These are phyloP conservation scores for Aaosphaeria arxii DNA, from an alignment of 2,329 filamentous ascomycete genomes.

Conservation along the genomic window DNA sequence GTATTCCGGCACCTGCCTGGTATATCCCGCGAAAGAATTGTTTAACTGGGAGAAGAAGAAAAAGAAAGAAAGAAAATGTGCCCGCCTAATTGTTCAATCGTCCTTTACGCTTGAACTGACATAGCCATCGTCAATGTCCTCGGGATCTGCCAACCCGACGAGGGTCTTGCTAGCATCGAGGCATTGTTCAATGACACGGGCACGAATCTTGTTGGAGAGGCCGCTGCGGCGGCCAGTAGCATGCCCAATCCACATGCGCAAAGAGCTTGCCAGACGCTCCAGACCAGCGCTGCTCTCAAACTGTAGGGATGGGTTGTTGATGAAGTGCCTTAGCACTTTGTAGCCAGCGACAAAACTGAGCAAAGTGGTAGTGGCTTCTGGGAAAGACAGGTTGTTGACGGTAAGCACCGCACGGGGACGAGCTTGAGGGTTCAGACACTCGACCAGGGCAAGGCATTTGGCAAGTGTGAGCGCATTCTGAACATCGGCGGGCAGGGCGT, in stretches of 20 bases:
- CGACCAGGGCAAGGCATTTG: conserved; percentile 55
- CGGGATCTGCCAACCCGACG: conserved; percentile 33
- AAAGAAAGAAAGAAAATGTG: not conserved
- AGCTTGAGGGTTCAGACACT: conserved; percentile 33
- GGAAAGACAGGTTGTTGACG: conserved; percentile 40
- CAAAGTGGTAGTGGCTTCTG: conserved; percentile 40
- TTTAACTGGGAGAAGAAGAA: not conserved
- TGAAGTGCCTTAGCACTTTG: conserved; percentile 39
- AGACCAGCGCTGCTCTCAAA: conserved; percentile 36
- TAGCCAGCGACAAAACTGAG: conserved; percentile 47
- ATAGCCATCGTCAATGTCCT: conserved; percentile 28
- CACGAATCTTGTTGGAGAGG: conserved; percentile 36
- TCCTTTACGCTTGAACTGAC: conserved; percentile 5
- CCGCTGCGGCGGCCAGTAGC: conserved; percentile 41
- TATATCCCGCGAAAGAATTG: too few relatives aligned
- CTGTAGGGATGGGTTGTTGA: conserved; percentile 29
- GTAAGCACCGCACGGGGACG: conserved; percentile 37
- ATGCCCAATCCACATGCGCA: conserved; percentile 48
- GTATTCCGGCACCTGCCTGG: too few relatives aligned
- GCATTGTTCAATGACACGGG: conserved; percentile 40
- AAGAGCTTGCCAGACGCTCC: conserved; percentile 42
- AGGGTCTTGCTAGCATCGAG: conserved; percentile 43
- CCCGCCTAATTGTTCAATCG: conserved; percentile 1
- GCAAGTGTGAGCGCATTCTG: conserved; percentile 57
- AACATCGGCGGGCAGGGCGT: conserved; percentile 56